Evolutionary conservation across 495 filamentous ascomycete genomes (phyloP), one percentile per base, ranked within the genome.

Genomic region (Aspergillus kassunensis): DNA sequence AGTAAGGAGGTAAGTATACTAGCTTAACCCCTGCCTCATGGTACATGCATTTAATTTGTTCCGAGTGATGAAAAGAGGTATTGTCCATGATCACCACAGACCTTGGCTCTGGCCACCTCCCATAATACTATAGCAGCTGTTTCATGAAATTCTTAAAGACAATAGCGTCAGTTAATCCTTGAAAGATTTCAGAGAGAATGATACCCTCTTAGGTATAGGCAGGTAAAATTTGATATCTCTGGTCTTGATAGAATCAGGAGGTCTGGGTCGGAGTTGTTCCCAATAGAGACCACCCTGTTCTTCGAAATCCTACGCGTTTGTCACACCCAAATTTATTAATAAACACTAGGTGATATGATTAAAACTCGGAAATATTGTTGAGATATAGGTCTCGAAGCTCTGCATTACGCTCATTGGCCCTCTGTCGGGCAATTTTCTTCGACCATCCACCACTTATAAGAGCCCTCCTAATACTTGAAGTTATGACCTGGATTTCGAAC

Each of bases 21-120:
- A 73, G 46, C 39, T 60, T 69, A 4, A 76, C 71, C 18, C 73
- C 66, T 19, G 66, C 63, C 19, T 62, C 53, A 13, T 33, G 25
- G 45, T 62, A 76, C 52, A 73, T 55, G 30, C 68, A 49, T 37
- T 69, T 36, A 13, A 74, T 56, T 42, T 58, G 42, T 11, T 67
- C 58, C 6, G 55, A 61, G 53, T 62, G 57, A 56, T 77, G 58
- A 46, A 75, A 68, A 16, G 67, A 72, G 23, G 65, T 63, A 59
- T 77, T 74, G 49, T 75, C 72, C 62, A 74, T 75, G 21, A 77
- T 47, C 27, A 78, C 25, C 8, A 75, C 70, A 29, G 65, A 74
- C 44, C 66, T 70, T 23, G 59, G 68, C 44, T 71, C 61, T 3
- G 63, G 73, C 58, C 49, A 75, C 54, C 42, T 64, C 35, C 67